These are phyloP conservation scores for Lolium multiflorum DNA, from an alignment of 176 grass and related monocot genomes.

Conservation along the genomic window DNA sequence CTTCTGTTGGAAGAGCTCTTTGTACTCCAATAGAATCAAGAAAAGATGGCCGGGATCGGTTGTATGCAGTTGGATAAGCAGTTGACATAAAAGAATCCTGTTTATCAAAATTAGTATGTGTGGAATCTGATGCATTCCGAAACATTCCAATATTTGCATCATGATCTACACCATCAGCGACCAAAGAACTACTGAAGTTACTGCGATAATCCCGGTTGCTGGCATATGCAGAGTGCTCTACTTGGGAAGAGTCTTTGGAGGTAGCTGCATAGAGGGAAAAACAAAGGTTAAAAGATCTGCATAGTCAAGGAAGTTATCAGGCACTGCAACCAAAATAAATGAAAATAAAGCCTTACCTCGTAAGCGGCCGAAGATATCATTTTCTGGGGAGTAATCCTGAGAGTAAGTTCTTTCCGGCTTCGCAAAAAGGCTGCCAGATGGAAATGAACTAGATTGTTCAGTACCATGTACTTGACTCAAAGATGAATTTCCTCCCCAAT, in stretches of 20 bases:
- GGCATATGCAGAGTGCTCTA: conserved; percentile 41
- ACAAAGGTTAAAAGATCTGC: conserved; percentile 14
- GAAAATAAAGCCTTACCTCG: conserved; percentile 48
- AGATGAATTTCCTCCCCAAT: conserved; percentile 52
- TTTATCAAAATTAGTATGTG: conserved; percentile 57
- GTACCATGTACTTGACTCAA: conserved; percentile 36
- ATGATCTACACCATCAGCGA: conserved; percentile 47
- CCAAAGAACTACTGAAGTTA: conserved; percentile 40
- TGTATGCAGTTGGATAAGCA: conserved; percentile 63
- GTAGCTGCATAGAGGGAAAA: conserved; percentile 38
- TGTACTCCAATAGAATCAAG: conserved; percentile 87
- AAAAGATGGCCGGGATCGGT: conserved; percentile 76
- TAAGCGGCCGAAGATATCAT: conserved; percentile 52
- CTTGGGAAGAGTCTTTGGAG: conserved; percentile 50
- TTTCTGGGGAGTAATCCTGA: conserved; percentile 43
- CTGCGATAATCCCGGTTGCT: conserved; percentile 40
- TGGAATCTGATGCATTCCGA: conserved; percentile 41
- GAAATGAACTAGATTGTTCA: conserved; percentile 43
- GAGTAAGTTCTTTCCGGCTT: conserved; percentile 49
- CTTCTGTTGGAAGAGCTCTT: conserved; percentile 54
- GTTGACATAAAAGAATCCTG: conserved; percentile 56
- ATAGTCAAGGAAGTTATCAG: conserved; percentile 15
- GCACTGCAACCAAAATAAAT: conserved; percentile 1
- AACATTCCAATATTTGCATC: conserved; percentile 44
- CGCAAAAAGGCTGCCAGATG: conserved; percentile 38